Base-by-base conservation (phyloP, 2,329 filamentous ascomycete genomes). In the Bipolaris victoriae region DNA sequence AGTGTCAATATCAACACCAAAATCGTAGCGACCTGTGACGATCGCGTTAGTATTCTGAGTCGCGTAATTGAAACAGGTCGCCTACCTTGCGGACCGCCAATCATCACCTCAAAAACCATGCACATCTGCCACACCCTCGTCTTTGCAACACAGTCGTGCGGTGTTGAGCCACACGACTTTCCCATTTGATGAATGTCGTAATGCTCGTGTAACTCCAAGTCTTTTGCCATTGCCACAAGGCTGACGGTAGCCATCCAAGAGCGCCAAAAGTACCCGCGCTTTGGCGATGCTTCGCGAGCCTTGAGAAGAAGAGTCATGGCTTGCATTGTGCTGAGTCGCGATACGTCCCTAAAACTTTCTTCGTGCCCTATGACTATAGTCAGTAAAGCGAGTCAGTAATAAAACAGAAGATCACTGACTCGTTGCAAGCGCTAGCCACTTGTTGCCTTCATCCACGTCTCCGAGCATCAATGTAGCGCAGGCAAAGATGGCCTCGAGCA, bases 231-330 rank as follows among this genome's bases (percentile, higher is more conserved):
- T 45, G 92, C 89, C 7, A 96, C 89, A 62, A 94, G 92, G 59
- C 93, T 91, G 51, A 97, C 94, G 18, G 96, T 87, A 5, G 90
- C 91, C 87, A 97, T 96, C 94, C 95, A 98, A 0, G 95, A 98
- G 36, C 94, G 88, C 77, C 95, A 98, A 76, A 95, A 98, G 73
- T 98, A 98, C 1, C 95, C 95, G 58, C 91, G 88, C 72, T 96
- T 96, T 0, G 94, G 93, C 7, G 90, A 88, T n/a, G 91, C 90
- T 76, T 98, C 94, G 62, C 92, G 86, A 1, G 94, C 95, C 76
- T 98, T 98, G 41, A 97, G 80, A 16, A 97, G 83, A 43, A 98
- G 88, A 43, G 97, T 79, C 60, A 97, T 81, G 3, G 92, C 94
- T 77, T 98, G 94, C 9, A 98, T 87, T 0, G 95, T 98, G 77